Conservation (phyloP, 495 filamentous ascomycete genomes). For the Entonaema liquescens region DNA sequence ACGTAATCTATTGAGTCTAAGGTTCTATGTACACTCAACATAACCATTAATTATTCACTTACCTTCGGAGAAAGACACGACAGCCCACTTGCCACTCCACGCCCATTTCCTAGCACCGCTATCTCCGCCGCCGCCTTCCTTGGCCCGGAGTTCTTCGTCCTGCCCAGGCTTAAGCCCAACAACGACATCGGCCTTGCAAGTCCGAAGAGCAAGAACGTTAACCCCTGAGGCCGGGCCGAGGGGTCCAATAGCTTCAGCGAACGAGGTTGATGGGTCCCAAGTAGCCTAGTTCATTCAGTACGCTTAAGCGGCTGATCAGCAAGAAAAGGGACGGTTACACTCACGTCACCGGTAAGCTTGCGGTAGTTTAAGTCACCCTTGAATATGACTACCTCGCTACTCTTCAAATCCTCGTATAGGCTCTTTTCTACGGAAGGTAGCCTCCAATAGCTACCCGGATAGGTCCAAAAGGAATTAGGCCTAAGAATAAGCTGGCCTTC, state of each 20-base stretch:
- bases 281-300: conserved; percentile 60
- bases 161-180: conserved; percentile 83
- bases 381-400: conserved; percentile 89
- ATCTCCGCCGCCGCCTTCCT: conserved; percentile 73
- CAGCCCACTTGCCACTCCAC: conserved; percentile 97
- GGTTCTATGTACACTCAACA: not conserved
- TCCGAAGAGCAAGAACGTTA: conserved; percentile 84
- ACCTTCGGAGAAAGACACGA: conserved; percentile 79
- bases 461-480: conserved; percentile 90
- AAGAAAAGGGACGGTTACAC: conserved; percentile 38
- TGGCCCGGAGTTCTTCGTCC: conserved; percentile 78
- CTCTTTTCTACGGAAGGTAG: conserved; percentile 72
- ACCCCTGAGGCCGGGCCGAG: conserved; percentile 81
- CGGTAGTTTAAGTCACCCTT: conserved; percentile 98
- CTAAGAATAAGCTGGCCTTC: conserved; percentile 83
- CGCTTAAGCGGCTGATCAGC: conserved; percentile 4
- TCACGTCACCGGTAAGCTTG: conserved; percentile 87
- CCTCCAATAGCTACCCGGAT: conserved; percentile 84
- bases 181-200: conserved; percentile 94
- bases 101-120: conserved; percentile 87
- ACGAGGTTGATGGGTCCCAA: conserved; percentile 90
- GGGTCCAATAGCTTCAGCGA: conserved; percentile 85
- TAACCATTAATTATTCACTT: conserved; percentile 27
- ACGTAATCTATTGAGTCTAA: conserved; percentile 24
- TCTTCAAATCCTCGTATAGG: conserved; percentile 79